Base-by-base conservation (phyloP, 2,329 filamentous ascomycete genomes). In the Cyphellophora europaea region DNA sequence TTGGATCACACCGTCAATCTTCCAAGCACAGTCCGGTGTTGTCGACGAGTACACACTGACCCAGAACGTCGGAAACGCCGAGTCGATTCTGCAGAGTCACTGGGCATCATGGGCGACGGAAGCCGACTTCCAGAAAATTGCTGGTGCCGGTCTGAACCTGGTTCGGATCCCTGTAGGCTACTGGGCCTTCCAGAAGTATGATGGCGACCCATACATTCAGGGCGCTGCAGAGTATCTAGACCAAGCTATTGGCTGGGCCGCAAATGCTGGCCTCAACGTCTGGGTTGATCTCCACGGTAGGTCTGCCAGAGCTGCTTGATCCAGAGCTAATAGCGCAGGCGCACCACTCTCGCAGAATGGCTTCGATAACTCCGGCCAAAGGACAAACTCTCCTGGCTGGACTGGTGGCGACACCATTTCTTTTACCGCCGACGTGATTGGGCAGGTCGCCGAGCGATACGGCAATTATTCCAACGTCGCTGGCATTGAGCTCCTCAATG, bases 211-310 rank as follows among this genome's bases (percentile, higher is more conserved):
- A 12, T 80, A 74, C 45, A 70, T 80, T 5, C 64, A 74, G 48
- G 77, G 77, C 25, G 75, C 78, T 42, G 63, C 78, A 30, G 55
- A 66, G 11, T 65, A 68, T 47, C 61, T 81, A 6, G 72, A 76
- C 38, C 50, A 67, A 41, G 71, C 75, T 15, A 62, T 79, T 36
- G 54, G 59, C 41, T 77, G 78, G 72, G 79, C 78, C 8, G 56
- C 66, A 38, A 57, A 52, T 29, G 63, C 69, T 29, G 71, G 72
- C 3, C 52, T 82, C 32, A 78, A 78, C 49, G 72, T 82, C 27
- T 69, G 79, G 57, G 67, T 83, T 47, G 79, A 83, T 52, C 57
- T 82, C 14, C 79, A 83, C 49, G 78, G 72, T 74, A 54, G 53
- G 67, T 59, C 25, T 13, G n/a, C 17, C 17, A 36, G 29, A 19